A percentile compares a stretch with the other conserved stretches of the same genome.
Conservation (phyloP, 495 filamentous ascomycete species). For the Chaetomium fimeti region DNA sequence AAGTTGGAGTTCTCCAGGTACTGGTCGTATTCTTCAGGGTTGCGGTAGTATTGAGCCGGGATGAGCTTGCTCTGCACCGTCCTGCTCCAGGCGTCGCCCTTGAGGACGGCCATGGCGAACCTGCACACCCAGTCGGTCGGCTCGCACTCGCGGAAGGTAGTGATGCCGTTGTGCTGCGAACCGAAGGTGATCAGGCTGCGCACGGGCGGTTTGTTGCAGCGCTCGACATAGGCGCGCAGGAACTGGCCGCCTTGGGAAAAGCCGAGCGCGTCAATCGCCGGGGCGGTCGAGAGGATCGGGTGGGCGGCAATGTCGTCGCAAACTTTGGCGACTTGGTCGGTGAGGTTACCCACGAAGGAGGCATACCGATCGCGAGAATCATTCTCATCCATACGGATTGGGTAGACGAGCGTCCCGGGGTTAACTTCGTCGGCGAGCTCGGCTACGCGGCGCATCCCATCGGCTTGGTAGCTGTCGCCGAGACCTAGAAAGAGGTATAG, state of each 20-base stretch:
- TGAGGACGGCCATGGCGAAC: conserved; percentile 68
- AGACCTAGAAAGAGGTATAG: conserved; percentile 31
- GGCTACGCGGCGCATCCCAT: conserved; percentile 67
- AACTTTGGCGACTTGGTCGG: conserved; percentile 71
- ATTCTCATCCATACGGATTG: conserved; percentile 70
- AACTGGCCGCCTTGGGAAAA: conserved; percentile 98
- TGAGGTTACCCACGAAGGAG: conserved; percentile 89
- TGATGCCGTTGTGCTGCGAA: conserved; percentile 90
- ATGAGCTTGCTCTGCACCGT: conserved; percentile 77
- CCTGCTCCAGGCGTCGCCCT: conserved; percentile 68
- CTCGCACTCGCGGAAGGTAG: conserved; percentile 66
- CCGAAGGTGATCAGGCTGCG: conserved; percentile 87
- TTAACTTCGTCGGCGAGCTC: conserved; percentile 66
- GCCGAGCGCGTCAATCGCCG: conserved; percentile 83
- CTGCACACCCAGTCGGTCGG: conserved; percentile 76
- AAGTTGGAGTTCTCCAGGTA: conserved; percentile 88
- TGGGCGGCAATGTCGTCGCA: conserved; percentile 76
- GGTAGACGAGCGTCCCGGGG: conserved; percentile 81
- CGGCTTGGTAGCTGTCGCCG: conserved; percentile 68
- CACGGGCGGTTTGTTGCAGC: conserved; percentile 80
- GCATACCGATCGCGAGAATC: conserved; percentile 66
- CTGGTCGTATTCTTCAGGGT: conserved; percentile 63
- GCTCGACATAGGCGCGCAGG: conserved; percentile 86
- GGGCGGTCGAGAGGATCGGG: conserved; percentile 74
- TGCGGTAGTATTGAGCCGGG: conserved; percentile 92